phyloP scores from a whole-genome alignment of 2,329 filamentous ascomycete species.

The Aspergillus sp. region DNA sequence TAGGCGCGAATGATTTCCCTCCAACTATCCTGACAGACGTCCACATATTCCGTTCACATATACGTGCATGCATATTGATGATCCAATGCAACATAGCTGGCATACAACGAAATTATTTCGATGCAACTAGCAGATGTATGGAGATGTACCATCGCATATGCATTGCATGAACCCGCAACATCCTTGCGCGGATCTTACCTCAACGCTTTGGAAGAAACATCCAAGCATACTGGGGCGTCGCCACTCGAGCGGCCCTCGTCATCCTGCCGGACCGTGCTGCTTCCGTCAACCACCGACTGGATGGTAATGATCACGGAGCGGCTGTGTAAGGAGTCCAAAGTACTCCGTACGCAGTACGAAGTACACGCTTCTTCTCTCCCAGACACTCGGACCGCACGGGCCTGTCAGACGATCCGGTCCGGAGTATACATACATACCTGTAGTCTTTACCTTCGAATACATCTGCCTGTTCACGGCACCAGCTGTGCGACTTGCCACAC shows the following conservation, averaged over 20 bases:
- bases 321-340: too few relatives aligned
- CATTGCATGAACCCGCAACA: conserved; percentile 2
- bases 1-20: too few relatives aligned
- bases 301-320: too few relatives aligned
- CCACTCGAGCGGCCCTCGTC: too few relatives aligned
- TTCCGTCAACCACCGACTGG: too few relatives aligned
- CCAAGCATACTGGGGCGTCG: background rate
- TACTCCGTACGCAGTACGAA: too few relatives aligned
- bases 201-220: background rate
- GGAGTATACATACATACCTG: too few relatives aligned
- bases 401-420: background rate
- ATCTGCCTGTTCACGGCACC: background rate
- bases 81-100: background rate
- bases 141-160: background rate
- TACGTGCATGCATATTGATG: background rate
- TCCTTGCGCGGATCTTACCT: conserved; percentile 4
- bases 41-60: background rate
- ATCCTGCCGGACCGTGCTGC: too few relatives aligned
- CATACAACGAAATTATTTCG: background rate
- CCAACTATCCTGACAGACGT: too few relatives aligned
- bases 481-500: background rate
- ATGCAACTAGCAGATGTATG: background rate
- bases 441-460: background rate
- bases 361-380: background rate
- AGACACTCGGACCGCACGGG: background rate